phyloP scores from a whole-genome alignment of 2,329 filamentous ascomycete genomes.

The Amylocarpus encephaloides region DNA sequence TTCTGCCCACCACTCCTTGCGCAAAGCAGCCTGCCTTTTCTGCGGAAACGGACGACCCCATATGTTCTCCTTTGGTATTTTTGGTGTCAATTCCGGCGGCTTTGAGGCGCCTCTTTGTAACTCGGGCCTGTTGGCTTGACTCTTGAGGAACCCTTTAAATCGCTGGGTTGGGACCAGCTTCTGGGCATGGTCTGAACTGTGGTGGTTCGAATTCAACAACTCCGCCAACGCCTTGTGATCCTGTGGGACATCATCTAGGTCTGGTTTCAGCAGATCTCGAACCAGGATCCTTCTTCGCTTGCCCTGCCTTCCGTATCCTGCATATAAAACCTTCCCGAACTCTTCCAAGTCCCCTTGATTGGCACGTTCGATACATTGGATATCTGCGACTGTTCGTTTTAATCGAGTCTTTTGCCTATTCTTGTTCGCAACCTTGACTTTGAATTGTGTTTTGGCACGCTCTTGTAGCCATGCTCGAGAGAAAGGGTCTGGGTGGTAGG shows the following conservation, averaged over 20 bases:
- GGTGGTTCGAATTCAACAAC: conserved; percentile 12
- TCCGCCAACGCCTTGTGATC: conserved; percentile 38
- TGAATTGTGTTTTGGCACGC: not conserved
- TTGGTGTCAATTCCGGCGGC: conserved; percentile 24
- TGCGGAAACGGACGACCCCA: conserved; percentile 43
- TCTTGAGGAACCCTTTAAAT: conserved; percentile 21
- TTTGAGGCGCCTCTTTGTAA: not conserved
- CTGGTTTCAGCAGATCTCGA: conserved; percentile 32
- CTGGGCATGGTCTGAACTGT: not conserved
- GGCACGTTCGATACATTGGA: conserved; percentile 47
- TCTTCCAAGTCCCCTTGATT: conserved; percentile 43
- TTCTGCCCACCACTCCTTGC: conserved; percentile 42
- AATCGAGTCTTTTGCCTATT: conserved; percentile 18
- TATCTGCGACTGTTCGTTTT: conserved; percentile 36
- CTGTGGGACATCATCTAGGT: conserved; percentile 32
- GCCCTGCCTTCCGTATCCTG: conserved; percentile 49
- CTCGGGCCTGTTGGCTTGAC: conserved; percentile 15
- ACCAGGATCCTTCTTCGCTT: conserved; percentile 44
- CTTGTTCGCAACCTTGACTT: not conserved
- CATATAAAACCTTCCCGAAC: conserved; percentile 42
- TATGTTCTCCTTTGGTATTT: conserved; percentile 39
- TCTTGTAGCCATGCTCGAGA: not conserved
- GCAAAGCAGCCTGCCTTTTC: conserved; percentile 37
- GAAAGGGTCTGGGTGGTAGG: not conserved
- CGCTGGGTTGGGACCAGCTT: conserved; percentile 11